These are phyloP conservation scores for Carex myosuroides DNA, from an alignment of 176 grass and related monocot species.

Conservation along the genomic window DNA sequence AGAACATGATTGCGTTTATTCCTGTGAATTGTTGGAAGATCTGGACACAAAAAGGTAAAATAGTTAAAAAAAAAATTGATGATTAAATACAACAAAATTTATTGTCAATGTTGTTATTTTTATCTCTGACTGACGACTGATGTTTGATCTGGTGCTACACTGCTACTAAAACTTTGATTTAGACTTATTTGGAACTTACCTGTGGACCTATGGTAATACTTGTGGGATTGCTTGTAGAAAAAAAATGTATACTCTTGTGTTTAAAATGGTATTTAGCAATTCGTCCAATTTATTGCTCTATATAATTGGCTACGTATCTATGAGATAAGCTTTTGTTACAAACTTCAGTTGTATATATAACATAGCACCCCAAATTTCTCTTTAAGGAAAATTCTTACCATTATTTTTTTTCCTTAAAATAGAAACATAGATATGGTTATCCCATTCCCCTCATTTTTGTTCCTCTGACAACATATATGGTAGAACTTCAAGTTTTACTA, in stretches of 20 bases:
- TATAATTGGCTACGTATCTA: neutral
- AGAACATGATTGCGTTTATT: conserved; percentile 99
- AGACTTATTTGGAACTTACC: neutral
- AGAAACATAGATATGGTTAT: neutral
- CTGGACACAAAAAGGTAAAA: conserved; percentile 18
- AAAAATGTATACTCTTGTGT: neutral
- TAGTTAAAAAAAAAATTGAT: neutral
- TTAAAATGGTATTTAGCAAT: neutral
- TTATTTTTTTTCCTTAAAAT: neutral
- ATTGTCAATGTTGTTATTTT: neutral
- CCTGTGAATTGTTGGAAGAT: conserved; percentile 95
- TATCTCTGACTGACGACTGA: neutral
- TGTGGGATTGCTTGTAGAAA: neutral
- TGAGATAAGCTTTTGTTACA: neutral
- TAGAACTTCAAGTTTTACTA: no score
- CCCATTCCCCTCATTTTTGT: neutral
- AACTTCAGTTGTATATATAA: neutral
- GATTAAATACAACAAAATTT: neutral
- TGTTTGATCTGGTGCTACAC: neutral
- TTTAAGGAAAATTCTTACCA: neutral
- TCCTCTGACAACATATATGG: neutral
- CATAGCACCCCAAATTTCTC: neutral
- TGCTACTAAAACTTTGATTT: neutral
- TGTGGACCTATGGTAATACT: neutral
- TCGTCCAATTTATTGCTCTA: neutral